These are phyloP conservation scores for Suillus tomentosus DNA, from an alignment of 768 basidiomycete genomes.

Conservation along the genomic window DNA sequence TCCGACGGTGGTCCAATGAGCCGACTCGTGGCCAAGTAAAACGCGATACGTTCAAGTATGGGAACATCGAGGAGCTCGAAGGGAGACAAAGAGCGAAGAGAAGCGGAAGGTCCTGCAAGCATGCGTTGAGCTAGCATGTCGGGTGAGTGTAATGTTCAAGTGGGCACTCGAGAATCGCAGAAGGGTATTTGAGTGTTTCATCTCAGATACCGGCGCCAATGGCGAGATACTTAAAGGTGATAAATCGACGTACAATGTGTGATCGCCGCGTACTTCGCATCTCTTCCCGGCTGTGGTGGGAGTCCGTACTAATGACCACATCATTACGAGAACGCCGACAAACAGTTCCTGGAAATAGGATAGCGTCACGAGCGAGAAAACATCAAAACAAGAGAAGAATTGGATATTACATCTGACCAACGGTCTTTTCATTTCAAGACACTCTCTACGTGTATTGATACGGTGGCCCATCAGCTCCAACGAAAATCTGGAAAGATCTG, in stretches of 20 bases:
- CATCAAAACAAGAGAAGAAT: neutral
- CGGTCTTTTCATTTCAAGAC: constrained; percentile 13
- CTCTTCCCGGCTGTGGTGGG: constrained; percentile 30
- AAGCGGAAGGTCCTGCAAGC: constrained; percentile 7
- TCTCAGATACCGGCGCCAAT: constrained; percentile 26
- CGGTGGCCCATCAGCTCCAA: constrained; percentile 5
- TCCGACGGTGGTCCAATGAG: constrained; percentile 47
- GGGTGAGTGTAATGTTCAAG: constrained; percentile 6
- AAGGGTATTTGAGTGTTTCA: constrained; percentile 26
- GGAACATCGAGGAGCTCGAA: constrained; percentile 27
- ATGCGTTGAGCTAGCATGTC: constrained; percentile 8
- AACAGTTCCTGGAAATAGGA: constrained; percentile 7
- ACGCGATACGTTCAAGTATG: constrained; percentile 44
- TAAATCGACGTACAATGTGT: constrained; percentile 38
- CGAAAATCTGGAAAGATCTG: constrained; percentile 5
- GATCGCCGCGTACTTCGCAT: constrained; percentile 38
- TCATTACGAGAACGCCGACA: constrained; percentile 34
- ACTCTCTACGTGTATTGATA: neutral
- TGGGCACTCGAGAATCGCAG: constrained; percentile 14
- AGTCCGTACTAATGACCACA: constrained; percentile 35
- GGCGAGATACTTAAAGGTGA: constrained; percentile 33
- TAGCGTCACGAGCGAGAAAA: neutral
- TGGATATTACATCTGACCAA: constrained; percentile 10
- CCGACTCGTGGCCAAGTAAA: constrained; percentile 37
- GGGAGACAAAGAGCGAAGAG: constrained; percentile 13